phyloP scores from a whole-genome alignment of 148 eudicot genomes.

The Chenopodium album region DNA sequence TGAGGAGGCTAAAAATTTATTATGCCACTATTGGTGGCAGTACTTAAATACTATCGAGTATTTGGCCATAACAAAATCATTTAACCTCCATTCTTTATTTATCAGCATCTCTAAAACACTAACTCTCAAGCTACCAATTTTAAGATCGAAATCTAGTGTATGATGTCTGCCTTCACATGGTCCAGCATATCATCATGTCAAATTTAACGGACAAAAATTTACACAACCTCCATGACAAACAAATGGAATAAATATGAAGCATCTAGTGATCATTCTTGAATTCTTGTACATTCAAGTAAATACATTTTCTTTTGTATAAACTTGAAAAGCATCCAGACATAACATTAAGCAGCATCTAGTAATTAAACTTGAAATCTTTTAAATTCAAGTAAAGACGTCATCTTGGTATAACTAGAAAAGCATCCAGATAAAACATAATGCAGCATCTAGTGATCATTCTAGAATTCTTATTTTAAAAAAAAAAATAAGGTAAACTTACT shows the following conservation, averaged over 20 bases:
- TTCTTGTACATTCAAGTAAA: too few species aligned
- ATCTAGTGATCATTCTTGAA: not conserved
- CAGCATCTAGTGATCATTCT: not conserved
- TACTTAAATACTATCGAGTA: too few species aligned
- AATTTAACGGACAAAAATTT: not conserved
- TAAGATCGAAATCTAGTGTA: not conserved
- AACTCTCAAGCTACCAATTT: not conserved
- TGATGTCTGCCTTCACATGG: not conserved
- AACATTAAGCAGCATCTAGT: too few species aligned
- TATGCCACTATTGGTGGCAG: not conserved
- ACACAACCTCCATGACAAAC: not conserved
- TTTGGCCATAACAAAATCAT: not conserved
- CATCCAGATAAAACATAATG: not conserved
- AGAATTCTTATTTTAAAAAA: too few species aligned
- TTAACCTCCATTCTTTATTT: not conserved
- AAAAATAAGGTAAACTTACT: slow-evolving; percentile 43
- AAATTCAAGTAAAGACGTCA: too few species aligned
- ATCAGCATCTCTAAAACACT: not conserved
- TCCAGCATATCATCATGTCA: not conserved
- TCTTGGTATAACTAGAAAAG: not conserved
- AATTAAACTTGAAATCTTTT: too few species aligned
- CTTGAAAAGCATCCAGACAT: too few species aligned
- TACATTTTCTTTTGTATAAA: too few species aligned
- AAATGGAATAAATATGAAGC: not conserved
- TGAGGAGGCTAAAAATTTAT: too few species aligned